A percentile compares a stretch with the other conserved stretches of the same genome.
Conservation (phyloP, 306 rosid genomes). For the Rubus idaeus region DNA sequence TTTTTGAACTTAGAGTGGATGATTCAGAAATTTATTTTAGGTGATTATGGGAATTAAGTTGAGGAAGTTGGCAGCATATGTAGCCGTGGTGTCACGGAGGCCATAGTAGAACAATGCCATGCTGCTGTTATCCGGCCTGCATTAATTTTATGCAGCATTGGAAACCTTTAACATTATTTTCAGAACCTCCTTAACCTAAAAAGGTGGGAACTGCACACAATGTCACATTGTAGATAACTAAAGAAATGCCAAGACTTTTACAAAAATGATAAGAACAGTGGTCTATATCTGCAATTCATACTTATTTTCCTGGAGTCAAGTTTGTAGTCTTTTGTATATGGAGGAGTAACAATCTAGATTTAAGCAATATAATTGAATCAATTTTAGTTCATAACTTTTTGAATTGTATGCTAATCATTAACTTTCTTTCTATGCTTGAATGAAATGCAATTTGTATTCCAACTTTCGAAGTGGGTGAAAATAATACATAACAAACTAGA, state of each 20-base stretch:
- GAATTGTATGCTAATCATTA: neutral
- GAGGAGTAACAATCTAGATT: neutral
- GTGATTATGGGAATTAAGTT: slow-evolving; percentile 60
- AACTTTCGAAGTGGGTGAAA: neutral
- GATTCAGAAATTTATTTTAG: neutral
- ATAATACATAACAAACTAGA: neutral
- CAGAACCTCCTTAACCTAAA: neutral
- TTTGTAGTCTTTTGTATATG: no score
- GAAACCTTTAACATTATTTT: neutral
- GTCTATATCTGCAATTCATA: neutral
- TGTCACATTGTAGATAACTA: neutral
- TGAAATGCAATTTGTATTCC: neutral
- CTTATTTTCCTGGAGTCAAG: neutral
- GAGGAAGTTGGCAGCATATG: slow-evolving; percentile 61
- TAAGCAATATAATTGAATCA: neutral
- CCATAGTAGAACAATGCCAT: slow-evolving; percentile 61
- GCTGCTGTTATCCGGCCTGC: slow-evolving; percentile 62
- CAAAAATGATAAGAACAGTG: neutral
- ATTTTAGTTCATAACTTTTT: neutral
- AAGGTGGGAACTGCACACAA: neutral
- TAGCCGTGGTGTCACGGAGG: slow-evolving; percentile 63
- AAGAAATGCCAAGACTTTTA: neutral
- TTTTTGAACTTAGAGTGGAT: no score
- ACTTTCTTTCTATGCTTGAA: neutral
- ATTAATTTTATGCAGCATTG: neutral